Evolutionary conservation across 2,329 filamentous ascomycete genomes (phyloP), one percentile per base, ranked within the genome.

Genomic region (Leptoxyphium fumago): DNA sequence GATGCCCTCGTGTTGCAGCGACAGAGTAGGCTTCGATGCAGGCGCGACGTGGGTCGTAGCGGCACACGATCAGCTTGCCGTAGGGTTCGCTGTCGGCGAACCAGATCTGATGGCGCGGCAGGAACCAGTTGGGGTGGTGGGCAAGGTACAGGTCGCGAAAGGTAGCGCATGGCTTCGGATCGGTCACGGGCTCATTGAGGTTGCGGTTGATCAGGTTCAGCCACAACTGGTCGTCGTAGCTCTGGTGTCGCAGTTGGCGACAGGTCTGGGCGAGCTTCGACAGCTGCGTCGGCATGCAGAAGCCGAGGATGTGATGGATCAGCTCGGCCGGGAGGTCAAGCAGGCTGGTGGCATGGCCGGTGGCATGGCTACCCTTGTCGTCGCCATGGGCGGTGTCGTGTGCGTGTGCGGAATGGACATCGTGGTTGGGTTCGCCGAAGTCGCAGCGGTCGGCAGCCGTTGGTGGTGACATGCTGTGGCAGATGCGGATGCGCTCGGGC

Each of bases 61-160:
- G 78, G n/a, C 74, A 72, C 34, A 94, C 57, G 21, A 94, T 71
- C 38, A 94, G 62, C 57, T 82, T 82, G 0, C 88, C 88, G 1
- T 74, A 80, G 40, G 85, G 71, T 28, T 79, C 73, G 2, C 70
- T 72, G 61, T 94, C 85, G 46, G 78, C 75, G 56, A 94, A 89
- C 88, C 88, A 95, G 50, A 95, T 69, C 61, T 84, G 88, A 58
- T 84, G 71, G 42, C 75, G 77, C 0, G 84, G 72, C 1, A 95
- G 69, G 55, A 94, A 94, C 88, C 88, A 95, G 54, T 80, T 77
- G 0, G 82, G 80, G 50, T 91, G 74, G 58, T 91, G 83, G 15
- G 78, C 72, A 38, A 73, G 66, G 59, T 83, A 94, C 2, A 94
- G 73, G 21, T 82, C 72, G 45, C 75, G 76, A 62, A 80, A 94